A percentile compares a stretch with the other conserved stretches of the same genome.
Evolutionary conservation across 768 basidiomycete species (phyloP).

Genomic region (Trametes coccinea): DNA sequence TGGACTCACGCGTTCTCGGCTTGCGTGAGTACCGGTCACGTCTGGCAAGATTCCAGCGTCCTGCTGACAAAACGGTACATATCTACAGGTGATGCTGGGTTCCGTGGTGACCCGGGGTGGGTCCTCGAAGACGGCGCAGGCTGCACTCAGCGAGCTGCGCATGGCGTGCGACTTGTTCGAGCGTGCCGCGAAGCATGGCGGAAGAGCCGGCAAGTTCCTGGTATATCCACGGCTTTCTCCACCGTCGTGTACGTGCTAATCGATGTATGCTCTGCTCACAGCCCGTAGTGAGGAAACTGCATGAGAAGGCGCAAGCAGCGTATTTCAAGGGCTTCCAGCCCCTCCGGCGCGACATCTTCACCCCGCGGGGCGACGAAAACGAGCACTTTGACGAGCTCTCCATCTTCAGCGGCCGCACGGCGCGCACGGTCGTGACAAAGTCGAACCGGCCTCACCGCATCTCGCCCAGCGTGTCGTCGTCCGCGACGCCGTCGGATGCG

Average conservation of each 20-base stretch:
- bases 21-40: conserved; percentile 42
- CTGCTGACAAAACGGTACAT: background rate
- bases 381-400: conserved; percentile 67
- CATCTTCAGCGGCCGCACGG: conserved; percentile 74
- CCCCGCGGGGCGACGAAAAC: conserved; percentile 40
- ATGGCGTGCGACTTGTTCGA: conserved; percentile 66
- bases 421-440: conserved; percentile 57
- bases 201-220: conserved; percentile 69
- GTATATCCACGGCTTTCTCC: conserved; percentile 38
- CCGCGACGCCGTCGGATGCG: conserved; percentile 12
- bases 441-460: conserved; percentile 26
- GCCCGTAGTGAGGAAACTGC: conserved; percentile 67
- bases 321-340: conserved; percentile 47
- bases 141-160: conserved; percentile 66
- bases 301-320: conserved; percentile 57
- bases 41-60: conserved; percentile 48
- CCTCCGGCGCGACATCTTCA: conserved; percentile 59
- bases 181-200: conserved; percentile 59
- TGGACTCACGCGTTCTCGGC: conserved; percentile 59
- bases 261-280: conserved; percentile 25
- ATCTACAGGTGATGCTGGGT: conserved; percentile 67
- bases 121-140: conserved; percentile 66
- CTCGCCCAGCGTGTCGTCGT: conserved; percentile 14
- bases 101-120: conserved; percentile 73
- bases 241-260: background rate